Evolutionary conservation across 2,329 filamentous ascomycete genomes (phyloP), one percentile per base, ranked within the genome.

Genomic region (Exophiala lecanii-corni): DNA sequence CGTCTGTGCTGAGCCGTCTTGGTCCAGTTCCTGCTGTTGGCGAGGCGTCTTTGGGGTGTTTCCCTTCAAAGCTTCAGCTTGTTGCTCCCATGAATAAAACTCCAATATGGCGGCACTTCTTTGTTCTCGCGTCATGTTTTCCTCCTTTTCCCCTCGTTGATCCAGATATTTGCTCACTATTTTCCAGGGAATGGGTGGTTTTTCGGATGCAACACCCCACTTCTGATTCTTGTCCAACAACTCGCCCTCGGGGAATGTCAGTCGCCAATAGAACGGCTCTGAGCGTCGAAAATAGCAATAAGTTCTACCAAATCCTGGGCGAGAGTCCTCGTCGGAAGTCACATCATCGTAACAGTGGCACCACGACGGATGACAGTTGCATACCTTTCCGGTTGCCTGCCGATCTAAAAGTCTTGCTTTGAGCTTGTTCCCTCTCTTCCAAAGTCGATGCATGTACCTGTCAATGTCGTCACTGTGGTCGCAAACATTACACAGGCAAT

Each of bases 401-500:
- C n/a, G n/a, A n/a, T n/a, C n/a, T n/a, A n/a, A n/a, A n/a, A n/a
- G n/a, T n/a, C n/a, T n/a, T n/a, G n/a, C n/a, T n/a, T n/a, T n/a
- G n/a, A n/a, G n/a, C n/a, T n/a, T n/a, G n/a, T n/a, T n/a, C n/a
- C n/a, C n/a, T 33, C 39, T 37, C 10, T 16, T 23, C 35, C 33
- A 23, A 9, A 33, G 25, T 10, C 36, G 21, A 5, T 5, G 17
- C 6, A 28, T 15, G 12, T 42, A 32, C 18, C 31, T n/a, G 25
- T 28, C 35, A 9, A 32, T 26, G 9, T 45, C 18, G 30, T 42
- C 39, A 9, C 19, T 30, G 21, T 43, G 46, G 18, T 42, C 39
- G 31, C 42, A 49, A 10, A 35, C 35, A 5, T 2, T 3, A 19
- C 38, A 49, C 2, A 20, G 13, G 20, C 46, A 49, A 20, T 42